Evolutionary conservation across 1,284 basidiomycete species (phyloP).

Genomic region (Moniliella sp.): DNA sequence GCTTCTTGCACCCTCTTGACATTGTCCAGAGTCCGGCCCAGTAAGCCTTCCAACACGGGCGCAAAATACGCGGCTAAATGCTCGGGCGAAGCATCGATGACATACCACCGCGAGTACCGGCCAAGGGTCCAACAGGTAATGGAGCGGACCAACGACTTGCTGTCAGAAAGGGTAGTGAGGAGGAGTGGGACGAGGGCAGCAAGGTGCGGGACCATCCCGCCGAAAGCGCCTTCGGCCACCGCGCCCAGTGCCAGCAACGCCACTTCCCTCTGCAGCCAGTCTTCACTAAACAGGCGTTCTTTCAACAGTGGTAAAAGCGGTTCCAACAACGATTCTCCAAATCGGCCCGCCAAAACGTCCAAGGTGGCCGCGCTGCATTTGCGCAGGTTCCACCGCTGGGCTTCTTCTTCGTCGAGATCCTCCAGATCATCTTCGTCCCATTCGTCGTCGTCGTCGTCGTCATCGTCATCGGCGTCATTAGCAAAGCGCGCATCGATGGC

Average conservation of each 20-base stretch:
- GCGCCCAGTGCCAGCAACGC: conserved; percentile 88
- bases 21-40: conserved; percentile 91
- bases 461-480: conserved; percentile 43
- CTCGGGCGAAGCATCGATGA: conserved; percentile 55
- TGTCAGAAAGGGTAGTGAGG: conserved; percentile 67
- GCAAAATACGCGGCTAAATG: conserved; percentile 77
- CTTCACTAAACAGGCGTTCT: conserved; percentile 71
- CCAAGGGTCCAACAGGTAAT: conserved; percentile 98
- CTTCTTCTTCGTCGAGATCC: conserved; percentile 82
- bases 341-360: conserved; percentile 84
- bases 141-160: conserved; percentile 87
- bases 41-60: conserved; percentile 89
- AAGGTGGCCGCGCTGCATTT: conserved; percentile 95
- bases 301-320: conserved; percentile 74
- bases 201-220: conserved; percentile 78
- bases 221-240: conserved; percentile 95
- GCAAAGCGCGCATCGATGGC: conserved; percentile 36
- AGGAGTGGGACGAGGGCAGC: conserved; percentile 77
- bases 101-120: conserved; percentile 89
- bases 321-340: conserved; percentile 62
- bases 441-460: conserved; percentile 55
- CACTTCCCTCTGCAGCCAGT: conserved; percentile 87
- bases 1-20: conserved; percentile 99
- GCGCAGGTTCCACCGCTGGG: conserved; percentile 90
- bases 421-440: conserved; percentile 69